These are phyloP conservation scores for Rosa chinensis DNA, from an alignment of 306 rosid species.

Conservation along the genomic window DNA sequence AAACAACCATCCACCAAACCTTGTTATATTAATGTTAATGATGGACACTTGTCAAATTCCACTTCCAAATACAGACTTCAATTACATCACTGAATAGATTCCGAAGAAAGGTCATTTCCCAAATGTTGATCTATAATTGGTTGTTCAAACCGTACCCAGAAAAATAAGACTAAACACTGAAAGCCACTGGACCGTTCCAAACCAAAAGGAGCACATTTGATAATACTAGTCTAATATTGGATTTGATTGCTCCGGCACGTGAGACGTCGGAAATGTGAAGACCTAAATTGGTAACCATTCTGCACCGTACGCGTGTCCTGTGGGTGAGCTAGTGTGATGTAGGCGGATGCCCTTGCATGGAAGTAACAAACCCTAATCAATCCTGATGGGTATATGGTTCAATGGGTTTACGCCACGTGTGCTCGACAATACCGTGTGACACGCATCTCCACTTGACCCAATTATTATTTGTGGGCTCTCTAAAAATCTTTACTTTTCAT, in stretches of 20 bases:
- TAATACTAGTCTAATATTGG: background rate
- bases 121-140: conserved; percentile 7
- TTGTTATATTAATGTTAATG: conserved; percentile 15
- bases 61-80: conserved; percentile 15
- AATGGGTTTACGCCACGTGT: conserved; percentile 31
- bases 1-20: conserved; percentile 16
- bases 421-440: background rate
- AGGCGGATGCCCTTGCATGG: conserved; percentile 40
- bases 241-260: background rate
- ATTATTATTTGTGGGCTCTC: conserved; percentile 19
- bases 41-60: conserved; percentile 26
- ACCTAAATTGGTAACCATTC: background rate
- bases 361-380: conserved; percentile 29
- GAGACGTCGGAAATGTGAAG: conserved; percentile 30
- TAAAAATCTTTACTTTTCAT: background rate
- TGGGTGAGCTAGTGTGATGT: conserved; percentile 13
- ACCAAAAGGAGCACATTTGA: background rate
- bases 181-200: background rate
- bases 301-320: conserved; percentile 49
- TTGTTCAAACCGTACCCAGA: background rate
- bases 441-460: conserved; percentile 21
- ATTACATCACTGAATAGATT: conserved; percentile 20
- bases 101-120: background rate
- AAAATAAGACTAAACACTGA: background rate
- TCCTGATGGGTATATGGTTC: too few species aligned